Conservation (phyloP, 2,329 filamentous ascomycete species). For the Aspergillus amoenus region DNA sequence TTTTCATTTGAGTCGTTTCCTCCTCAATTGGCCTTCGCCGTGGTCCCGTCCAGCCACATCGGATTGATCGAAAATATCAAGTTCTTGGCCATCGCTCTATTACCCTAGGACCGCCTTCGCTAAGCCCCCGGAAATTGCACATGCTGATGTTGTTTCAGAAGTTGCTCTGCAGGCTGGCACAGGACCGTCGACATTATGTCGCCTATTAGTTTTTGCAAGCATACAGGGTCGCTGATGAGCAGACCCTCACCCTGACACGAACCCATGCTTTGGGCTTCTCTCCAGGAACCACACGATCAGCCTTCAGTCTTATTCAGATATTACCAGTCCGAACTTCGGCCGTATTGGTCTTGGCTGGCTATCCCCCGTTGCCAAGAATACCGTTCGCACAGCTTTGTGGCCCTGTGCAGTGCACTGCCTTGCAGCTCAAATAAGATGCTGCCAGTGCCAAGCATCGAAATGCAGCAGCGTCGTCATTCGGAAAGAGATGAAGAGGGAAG, state of each 20-base stretch:
- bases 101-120: too few relatives aligned
- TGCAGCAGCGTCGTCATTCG: not conserved
- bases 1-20: not conserved
- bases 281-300: too few relatives aligned
- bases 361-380: constrained; percentile 3
- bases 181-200: not conserved
- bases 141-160: not conserved
- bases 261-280: too few relatives aligned
- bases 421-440: constrained; percentile 13
- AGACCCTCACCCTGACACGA: not conserved
- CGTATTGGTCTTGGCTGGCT: too few relatives aligned
- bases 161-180: not conserved
- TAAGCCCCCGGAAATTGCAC: not conserved
- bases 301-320: too few relatives aligned
- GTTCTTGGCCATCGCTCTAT: not conserved
- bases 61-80: not conserved
- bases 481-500: too few relatives aligned
- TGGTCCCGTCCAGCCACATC: not conserved
- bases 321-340: too few relatives aligned
- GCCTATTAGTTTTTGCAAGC: not conserved
- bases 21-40: not conserved
- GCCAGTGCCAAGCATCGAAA: not conserved
- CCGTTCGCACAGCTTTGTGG: constrained; percentile 12
- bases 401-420: constrained; percentile 12
- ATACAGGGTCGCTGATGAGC: not conserved